These are phyloP conservation scores for Fusarium musae DNA, from an alignment of 2,329 filamentous ascomycete genomes.

Conservation along the genomic window DNA sequence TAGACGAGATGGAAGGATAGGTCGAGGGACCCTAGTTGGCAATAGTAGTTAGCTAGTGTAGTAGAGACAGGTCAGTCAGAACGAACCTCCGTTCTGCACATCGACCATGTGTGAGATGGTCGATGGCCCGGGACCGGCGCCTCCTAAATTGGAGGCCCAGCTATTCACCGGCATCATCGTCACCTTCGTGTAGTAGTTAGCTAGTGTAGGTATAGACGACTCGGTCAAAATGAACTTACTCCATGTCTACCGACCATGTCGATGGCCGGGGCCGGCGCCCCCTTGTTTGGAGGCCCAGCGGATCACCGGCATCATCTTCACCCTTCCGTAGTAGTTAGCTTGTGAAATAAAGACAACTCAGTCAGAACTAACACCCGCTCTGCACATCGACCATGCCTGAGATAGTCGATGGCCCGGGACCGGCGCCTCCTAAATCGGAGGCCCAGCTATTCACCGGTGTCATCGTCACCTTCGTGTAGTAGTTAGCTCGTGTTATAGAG, in stretches of 20 bases:
- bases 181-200: not conserved
- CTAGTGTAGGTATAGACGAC: not conserved
- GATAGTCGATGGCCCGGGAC: too few relatives aligned
- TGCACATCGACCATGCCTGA: too few relatives aligned
- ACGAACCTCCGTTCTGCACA: not conserved
- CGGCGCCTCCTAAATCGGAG: not conserved
- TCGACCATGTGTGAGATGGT: too few relatives aligned
- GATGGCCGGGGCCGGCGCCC: too few relatives aligned
- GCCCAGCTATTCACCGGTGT: not conserved
- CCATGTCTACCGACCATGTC: too few relatives aligned
- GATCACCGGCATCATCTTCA: not conserved
- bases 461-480: not conserved
- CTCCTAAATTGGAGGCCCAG: not conserved
- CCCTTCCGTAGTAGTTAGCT: not conserved
- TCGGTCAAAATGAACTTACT: too few relatives aligned
- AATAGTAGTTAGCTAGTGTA: not conserved
- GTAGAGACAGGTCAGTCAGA: not conserved
- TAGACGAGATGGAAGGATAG: constrained; percentile 45
- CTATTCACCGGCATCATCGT: not conserved
- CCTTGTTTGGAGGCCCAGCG: not conserved
- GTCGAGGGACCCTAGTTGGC: constrained; percentile 37
- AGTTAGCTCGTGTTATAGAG: not conserved
- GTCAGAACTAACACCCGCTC: not conserved
- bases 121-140: not conserved
- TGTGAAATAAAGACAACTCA: too few relatives aligned